Conservation (phyloP, 2,329 filamentous ascomycete genomes). For the Zymoseptoria tritici region DNA sequence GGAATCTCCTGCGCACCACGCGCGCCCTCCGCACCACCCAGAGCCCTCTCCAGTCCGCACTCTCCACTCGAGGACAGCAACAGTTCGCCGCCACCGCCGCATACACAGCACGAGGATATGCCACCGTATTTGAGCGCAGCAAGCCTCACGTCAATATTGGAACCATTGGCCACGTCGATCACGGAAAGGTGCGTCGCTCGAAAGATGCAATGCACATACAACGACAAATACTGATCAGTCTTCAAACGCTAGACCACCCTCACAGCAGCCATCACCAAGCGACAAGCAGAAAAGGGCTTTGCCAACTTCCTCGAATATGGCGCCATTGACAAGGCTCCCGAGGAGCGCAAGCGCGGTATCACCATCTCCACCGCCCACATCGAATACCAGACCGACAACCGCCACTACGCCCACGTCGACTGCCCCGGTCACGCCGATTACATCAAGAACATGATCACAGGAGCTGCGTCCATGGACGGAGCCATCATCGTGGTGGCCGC, state of each 20-base stretch:
- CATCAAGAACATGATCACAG: slow-evolving; percentile 99
- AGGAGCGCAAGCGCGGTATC: slow-evolving; percentile 99
- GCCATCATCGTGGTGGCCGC: slow-evolving; percentile 98
- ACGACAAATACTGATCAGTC: not conserved
- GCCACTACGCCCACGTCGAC: slow-evolving; percentile 99
- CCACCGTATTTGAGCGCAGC: slow-evolving; percentile 67
- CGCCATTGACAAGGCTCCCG: slow-evolving; percentile 96
- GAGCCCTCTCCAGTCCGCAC: slow-evolving; percentile 69
- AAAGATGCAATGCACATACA: slow-evolving; percentile 7
- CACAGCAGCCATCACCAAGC: slow-evolving; percentile 97
- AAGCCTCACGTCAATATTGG: slow-evolving; percentile 99
- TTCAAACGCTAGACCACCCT: slow-evolving; percentile 70
- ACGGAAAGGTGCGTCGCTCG: slow-evolving; percentile 69
- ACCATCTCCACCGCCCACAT: slow-evolving; percentile 98
- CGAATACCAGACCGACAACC: slow-evolving; percentile 88
- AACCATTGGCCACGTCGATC: slow-evolving; percentile 98
- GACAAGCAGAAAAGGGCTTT: slow-evolving; percentile 88
- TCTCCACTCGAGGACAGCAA: slow-evolving; percentile 55
- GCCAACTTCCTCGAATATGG: slow-evolving; percentile 96
- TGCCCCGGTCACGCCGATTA: slow-evolving; percentile 99
- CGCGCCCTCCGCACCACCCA: slow-evolving; percentile 62
- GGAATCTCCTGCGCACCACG: slow-evolving; percentile 76
- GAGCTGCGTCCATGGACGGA: slow-evolving; percentile 98
- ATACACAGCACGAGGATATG: slow-evolving; percentile 44
- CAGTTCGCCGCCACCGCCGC: slow-evolving; percentile 56